Percentiles rank a stretch among this genome's conserved stretches.
phyloP scores from a whole-genome alignment of 352 stramenopile species.

The Phytopythium delawarense region DNA sequence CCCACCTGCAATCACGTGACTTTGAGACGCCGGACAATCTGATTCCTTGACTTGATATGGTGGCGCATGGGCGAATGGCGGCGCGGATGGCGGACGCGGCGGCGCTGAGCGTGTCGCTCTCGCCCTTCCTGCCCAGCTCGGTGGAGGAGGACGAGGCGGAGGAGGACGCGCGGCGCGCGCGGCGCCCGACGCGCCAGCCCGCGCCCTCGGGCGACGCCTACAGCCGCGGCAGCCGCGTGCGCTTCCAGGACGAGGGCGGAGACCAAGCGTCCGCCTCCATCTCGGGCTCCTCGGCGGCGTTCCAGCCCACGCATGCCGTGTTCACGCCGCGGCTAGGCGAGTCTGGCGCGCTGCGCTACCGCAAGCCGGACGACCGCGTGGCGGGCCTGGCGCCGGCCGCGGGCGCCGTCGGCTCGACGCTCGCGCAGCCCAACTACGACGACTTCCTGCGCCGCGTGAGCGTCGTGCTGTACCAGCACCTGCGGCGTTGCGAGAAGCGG shows the following conservation, averaged over 20 bases:
- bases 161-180: constrained; percentile 5
- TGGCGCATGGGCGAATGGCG: constrained; percentile 28
- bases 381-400: constrained; percentile 56
- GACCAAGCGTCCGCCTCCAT: constrained; percentile 9
- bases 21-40: neutral
- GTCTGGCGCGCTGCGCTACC: constrained; percentile 65
- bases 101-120: constrained; percentile 71
- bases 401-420: constrained; percentile 51
- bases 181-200: neutral
- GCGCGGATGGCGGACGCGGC: constrained; percentile 32
- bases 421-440: constrained; percentile 90
- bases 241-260: neutral
- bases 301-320: constrained; percentile 84
- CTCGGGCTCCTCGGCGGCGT: neutral
- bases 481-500: constrained; percentile 83
- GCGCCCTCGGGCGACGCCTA: constrained; percentile 6
- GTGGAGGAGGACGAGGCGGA: constrained; percentile 50
- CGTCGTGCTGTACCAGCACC: constrained; percentile 89
- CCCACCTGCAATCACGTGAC: too few relatives aligned
- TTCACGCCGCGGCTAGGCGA: constrained; percentile 79
- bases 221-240: constrained; percentile 1
- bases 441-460: constrained; percentile 85
- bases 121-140: constrained; percentile 71
- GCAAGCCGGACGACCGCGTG: constrained; percentile 74
- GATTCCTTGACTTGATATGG: constrained; percentile 9